Evolutionary conservation across 202 grass and related monocot species (phyloP).

Genomic region (Cymbopogon flexuosus): DNA sequence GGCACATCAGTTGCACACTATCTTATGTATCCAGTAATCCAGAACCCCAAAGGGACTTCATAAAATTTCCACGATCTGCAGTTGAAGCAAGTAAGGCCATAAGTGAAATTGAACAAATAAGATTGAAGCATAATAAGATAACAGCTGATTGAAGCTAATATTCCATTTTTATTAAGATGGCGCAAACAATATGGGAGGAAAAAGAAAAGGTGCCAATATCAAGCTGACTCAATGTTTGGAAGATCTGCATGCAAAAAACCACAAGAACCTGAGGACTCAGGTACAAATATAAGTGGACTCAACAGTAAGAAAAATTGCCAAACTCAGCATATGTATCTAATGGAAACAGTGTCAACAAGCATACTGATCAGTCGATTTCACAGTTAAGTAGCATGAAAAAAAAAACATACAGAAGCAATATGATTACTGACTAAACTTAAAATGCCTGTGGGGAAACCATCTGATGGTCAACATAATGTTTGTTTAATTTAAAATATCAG

Average conservation of each 20-base stretch:
- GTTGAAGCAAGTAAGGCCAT: neutral
- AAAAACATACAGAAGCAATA: neutral
- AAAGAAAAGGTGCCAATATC: neutral
- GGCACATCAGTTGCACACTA: conserved; percentile 28
- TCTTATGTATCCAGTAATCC: neutral
- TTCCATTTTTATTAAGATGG: neutral
- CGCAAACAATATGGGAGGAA: neutral
- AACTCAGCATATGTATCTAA: neutral
- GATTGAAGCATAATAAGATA: neutral
- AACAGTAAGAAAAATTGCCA: neutral
- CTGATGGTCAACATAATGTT: neutral
- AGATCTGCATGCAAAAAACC: conserved; percentile 4
- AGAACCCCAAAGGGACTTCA: conserved; percentile 7
- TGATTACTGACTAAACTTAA: neutral
- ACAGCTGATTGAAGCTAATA: neutral
- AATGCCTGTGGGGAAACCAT: neutral
- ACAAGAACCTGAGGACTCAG: neutral
- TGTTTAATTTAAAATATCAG: neutral
- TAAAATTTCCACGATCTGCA: conserved; percentile 36
- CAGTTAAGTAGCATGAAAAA: neutral
- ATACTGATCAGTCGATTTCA: neutral
- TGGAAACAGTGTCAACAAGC: neutral
- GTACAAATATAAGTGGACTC: neutral
- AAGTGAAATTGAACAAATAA: conserved; percentile 15
- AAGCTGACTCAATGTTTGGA: conserved; percentile 7